A percentile compares a stretch with the other conserved stretches of the same genome.
phyloP scores from a whole-genome alignment of 208 protist species.

The Crithidia brevicula region DNA sequence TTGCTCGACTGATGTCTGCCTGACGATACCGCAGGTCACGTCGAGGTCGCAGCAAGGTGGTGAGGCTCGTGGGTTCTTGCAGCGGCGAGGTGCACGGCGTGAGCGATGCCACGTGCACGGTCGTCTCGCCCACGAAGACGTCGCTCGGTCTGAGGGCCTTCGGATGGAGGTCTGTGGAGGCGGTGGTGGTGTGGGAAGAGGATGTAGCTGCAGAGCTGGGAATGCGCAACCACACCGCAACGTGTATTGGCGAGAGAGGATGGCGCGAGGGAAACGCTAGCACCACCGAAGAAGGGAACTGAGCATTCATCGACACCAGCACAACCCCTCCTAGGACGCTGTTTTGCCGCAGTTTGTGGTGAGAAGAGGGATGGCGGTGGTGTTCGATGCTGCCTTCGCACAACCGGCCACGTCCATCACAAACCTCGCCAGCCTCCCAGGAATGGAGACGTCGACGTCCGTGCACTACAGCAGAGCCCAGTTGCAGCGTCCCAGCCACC shows the following conservation, averaged over 20 bases:
- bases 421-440: no score
- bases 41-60: conserved; percentile 2
- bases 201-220: neutral
- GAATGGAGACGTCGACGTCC: neutral
- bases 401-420: no score
- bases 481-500: neutral
- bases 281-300: neutral
- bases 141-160: neutral
- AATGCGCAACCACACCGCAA: neutral
- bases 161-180: neutral
- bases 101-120: neutral
- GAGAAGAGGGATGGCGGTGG: neutral
- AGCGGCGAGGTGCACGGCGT: neutral
- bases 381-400: no score
- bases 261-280: neutral
- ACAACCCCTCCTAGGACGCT: neutral
- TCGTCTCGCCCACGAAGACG: conserved; percentile 12
- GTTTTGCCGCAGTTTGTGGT: neutral
- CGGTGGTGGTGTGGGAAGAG: neutral
- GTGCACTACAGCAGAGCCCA: neutral
- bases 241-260: neutral
- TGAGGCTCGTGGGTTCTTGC: neutral
- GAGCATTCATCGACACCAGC: neutral
- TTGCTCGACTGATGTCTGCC: neutral
- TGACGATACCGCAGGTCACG: conserved; percentile 9